Base-by-base conservation (phyloP, 2,329 filamentous ascomycete genomes). In the Colletotrichum spaethianum region DNA sequence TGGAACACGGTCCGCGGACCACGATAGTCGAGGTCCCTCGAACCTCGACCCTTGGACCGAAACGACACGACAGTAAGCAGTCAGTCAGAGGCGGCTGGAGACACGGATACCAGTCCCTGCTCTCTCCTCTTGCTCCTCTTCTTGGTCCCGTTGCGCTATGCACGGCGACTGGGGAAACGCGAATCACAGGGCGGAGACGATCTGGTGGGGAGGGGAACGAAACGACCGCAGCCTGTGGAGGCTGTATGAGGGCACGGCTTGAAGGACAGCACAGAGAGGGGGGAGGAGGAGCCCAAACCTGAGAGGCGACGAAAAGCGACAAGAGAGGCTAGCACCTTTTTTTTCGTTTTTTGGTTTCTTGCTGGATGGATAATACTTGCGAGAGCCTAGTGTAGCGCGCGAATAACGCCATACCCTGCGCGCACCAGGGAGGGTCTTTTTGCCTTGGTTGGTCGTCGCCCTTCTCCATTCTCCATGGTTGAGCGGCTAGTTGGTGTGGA, bases 391-490 rank as follows among this genome's bases (percentile, higher is more conserved):
- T 70, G 67, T 73, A 73, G 61, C 70, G 70, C 70, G 70, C 70
- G 67, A 73, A 73, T 73, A 71, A 73, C 61, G 70, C 70, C 67
- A 73, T 64, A 70, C 70, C 67, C 55, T 70, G 67, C 44, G 65
- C 46, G 65, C 69, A 36, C 59, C 46, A 69, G 42, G 61, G 66
- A 73, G 67, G 61, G 67, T 73, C 61, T 63, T 65, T 60, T 52
- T n/a, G 67, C 67, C 70, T 70, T 70, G 67, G 70, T 71, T 71
- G 61, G 70, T 44, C 48, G 70, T 44, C 48, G 48, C 57, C 50
- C 67, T 64, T 71, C 67, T 70, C 70, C 61, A 62, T 62, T 69
- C 65, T 69, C 59, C 69, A 42, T 69, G 59, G 57, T 72, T 69
- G 65, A 69, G 69, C 69, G 69, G 69, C 69, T 72, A 72, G 65